Percentiles rank a stretch among this genome's conserved stretches.
Evolutionary conservation across 1,284 basidiomycete species (phyloP).

Genomic region (Kalmanozyma brasiliensis): DNA sequence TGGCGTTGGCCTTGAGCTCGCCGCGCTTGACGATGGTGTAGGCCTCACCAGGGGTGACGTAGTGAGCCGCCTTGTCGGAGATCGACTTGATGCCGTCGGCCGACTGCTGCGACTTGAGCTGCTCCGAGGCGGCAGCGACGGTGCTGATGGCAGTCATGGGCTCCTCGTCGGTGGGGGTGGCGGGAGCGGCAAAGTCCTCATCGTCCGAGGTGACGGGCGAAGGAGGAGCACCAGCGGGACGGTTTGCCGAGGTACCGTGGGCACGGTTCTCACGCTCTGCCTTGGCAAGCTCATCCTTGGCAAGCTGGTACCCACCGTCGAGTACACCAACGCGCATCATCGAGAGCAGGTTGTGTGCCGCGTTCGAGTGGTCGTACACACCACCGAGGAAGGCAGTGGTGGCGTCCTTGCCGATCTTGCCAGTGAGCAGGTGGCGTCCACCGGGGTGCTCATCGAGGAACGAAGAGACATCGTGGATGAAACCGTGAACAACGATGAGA

Average conservation of each 20-base stretch:
- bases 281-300: conserved; percentile 53
- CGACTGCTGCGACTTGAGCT: conserved; percentile 47
- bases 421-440: conserved; percentile 60
- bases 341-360: conserved; percentile 65
- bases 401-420: conserved; percentile 65
- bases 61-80: conserved; percentile 50
- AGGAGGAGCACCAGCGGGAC: conserved; percentile 48
- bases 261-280: conserved; percentile 48
- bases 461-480: conserved; percentile 64
- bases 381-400: conserved; percentile 66
- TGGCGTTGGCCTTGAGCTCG: conserved; percentile 51
- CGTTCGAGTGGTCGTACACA: conserved; percentile 66
- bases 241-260: conserved; percentile 35
- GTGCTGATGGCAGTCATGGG: conserved; percentile 36
- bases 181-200: conserved; percentile 44
- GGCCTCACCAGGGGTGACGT: conserved; percentile 62
- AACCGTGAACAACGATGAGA: conserved; percentile 63
- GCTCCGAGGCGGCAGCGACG: conserved; percentile 44
- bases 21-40: conserved; percentile 60
- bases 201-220: conserved; percentile 56
- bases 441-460: conserved; percentile 67
- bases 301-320: conserved; percentile 65
- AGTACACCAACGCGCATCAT: conserved; percentile 67
- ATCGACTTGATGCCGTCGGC: conserved; percentile 43
- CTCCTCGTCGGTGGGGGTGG: conserved; percentile 48